Evolutionary conservation across 2,329 filamentous ascomycete genomes (phyloP).

Genomic region (Fusarium nematophilum): DNA sequence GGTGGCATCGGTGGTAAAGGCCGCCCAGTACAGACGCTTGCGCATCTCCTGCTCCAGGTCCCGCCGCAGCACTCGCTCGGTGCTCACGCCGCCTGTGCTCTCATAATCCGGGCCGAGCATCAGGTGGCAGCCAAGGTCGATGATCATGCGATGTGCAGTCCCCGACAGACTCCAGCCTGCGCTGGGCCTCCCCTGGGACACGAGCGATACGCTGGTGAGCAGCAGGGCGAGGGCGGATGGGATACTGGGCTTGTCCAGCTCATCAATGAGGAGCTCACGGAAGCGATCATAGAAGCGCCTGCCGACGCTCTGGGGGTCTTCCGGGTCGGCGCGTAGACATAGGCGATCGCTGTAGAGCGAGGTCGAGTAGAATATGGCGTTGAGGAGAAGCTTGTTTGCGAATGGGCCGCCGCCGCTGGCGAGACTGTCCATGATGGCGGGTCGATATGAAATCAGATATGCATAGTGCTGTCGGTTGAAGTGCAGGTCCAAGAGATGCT

Average conservation of each 20-base stretch:
- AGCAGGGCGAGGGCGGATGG: constrained; percentile 52
- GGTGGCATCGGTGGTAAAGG: constrained; percentile 49
- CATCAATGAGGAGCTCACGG: constrained; percentile 49
- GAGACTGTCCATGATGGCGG: constrained; percentile 53
- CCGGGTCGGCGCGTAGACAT: constrained; percentile 48
- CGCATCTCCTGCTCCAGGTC: constrained; percentile 49
- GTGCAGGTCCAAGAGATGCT: constrained; percentile 52
- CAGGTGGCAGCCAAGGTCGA: constrained; percentile 52
- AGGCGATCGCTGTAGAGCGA: constrained; percentile 53
- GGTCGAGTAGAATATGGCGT: constrained; percentile 55
- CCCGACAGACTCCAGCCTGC: constrained; percentile 52
- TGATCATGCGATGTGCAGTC: constrained; percentile 53
- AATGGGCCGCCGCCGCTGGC: constrained; percentile 49
- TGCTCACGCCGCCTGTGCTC: constrained; percentile 39
- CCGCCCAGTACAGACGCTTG: constrained; percentile 50
- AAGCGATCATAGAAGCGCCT: constrained; percentile 53
- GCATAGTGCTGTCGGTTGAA: constrained; percentile 52
- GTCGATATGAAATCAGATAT: constrained; percentile 53
- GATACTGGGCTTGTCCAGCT: constrained; percentile 50
- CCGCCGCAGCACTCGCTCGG: constrained; percentile 42
- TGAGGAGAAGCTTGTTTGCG: constrained; percentile 52
- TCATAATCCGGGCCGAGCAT: constrained; percentile 45
- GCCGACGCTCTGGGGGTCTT: constrained; percentile 50
- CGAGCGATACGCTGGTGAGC: constrained; percentile 46
- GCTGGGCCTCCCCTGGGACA: constrained; percentile 49